Base-by-base conservation (phyloP, 2,329 filamentous ascomycete species). In the Mycosphaerella arachidis region DNA sequence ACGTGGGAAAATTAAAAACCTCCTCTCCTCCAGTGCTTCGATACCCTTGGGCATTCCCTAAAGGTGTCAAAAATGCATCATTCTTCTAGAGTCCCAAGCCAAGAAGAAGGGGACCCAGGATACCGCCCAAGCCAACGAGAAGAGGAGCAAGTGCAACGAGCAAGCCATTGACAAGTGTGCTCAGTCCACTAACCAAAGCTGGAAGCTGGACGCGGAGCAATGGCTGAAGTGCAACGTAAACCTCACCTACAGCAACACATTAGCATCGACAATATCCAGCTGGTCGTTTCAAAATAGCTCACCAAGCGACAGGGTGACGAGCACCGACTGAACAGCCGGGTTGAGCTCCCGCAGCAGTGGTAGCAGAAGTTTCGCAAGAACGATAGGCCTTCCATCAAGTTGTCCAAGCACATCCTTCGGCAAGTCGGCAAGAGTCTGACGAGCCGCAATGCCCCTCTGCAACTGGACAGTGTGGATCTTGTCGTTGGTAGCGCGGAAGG, bases 401-500 rank as follows among this genome's bases (percentile, higher is more conserved):
- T 61, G 59, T 10, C 59, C 59, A 7, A 61, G 55, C n/a, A 61
- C 59, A 10, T 55, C 37, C 1, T 45, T 13, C 24, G 57, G 31
- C 7, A 59, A n/a, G 27, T 59, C 30, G 27, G 53, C 45, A 1
- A 56, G 53, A 9, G 45, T 51, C 52, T 55, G 52, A 2, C 53
- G 53, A 8, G 45, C 50, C 33, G 8, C 2, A 13, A 35, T 8
- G 29, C 48, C 35, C 1, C 43, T 31, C 45, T 59, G 24, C 24
- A 24, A 56, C 33, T 56, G 53, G 20, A 56, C 35, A 48, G 29
- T 16, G 16, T 48, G 12, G 35, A 56, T 55, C 53, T 59, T 46
- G 33, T 56, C 58, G 50, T 63, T 62, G 55, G 59, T 63, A 35
- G 58, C 58, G 30, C 60, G 58, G 61, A 65, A 45, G 50, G 62